Evolutionary conservation across 2,329 filamentous ascomycete genomes (phyloP).

Genomic region (Dothiorella sarmentorum): DNA sequence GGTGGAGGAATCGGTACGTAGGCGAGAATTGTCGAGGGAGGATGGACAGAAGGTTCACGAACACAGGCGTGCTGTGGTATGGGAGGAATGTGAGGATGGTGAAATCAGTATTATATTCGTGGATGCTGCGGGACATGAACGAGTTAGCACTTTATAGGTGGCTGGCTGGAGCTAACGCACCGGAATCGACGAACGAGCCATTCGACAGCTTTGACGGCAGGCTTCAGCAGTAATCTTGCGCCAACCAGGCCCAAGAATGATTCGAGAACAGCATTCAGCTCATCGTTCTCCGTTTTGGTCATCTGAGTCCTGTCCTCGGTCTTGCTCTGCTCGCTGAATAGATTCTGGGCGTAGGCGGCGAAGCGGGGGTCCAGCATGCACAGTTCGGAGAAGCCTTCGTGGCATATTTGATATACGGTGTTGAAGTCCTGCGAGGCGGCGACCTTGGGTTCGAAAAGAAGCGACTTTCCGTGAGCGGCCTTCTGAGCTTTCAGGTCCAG

Average conservation of each 20-base stretch:
- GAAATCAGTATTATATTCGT: slow-evolving; percentile 80
- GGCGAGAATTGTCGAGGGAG: slow-evolving; percentile 70
- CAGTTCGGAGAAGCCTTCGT: slow-evolving; percentile 86
- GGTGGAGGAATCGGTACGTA: slow-evolving; percentile 78
- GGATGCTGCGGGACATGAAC: slow-evolving; percentile 58
- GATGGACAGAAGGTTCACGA: slow-evolving; percentile 82
- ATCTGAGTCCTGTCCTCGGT: slow-evolving; percentile 82
- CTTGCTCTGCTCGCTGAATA: slow-evolving; percentile 95
- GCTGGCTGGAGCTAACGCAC: slow-evolving; percentile 45
- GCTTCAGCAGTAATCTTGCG: slow-evolving; percentile 73
- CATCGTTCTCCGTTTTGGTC: slow-evolving; percentile 74
- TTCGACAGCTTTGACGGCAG: slow-evolving; percentile 86
- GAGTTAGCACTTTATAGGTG: slow-evolving; percentile 17
- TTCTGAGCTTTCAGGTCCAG: slow-evolving; percentile 92
- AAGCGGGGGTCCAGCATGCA: slow-evolving; percentile 84
- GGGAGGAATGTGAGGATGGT: slow-evolving; percentile 85
- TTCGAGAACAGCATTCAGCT: slow-evolving; percentile 74
- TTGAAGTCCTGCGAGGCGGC: slow-evolving; percentile 89
- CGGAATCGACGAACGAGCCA: slow-evolving; percentile 91
- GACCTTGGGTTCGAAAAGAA: slow-evolving; percentile 85
- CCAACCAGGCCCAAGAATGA: slow-evolving; percentile 79
- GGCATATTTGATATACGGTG: slow-evolving; percentile 79
- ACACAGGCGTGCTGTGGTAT: slow-evolving; percentile 82
- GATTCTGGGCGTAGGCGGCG: slow-evolving; percentile 64
- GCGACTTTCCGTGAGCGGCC: slow-evolving; percentile 84